Conservation (phyloP, 129 eudicot species). For the Silybum marianum region DNA sequence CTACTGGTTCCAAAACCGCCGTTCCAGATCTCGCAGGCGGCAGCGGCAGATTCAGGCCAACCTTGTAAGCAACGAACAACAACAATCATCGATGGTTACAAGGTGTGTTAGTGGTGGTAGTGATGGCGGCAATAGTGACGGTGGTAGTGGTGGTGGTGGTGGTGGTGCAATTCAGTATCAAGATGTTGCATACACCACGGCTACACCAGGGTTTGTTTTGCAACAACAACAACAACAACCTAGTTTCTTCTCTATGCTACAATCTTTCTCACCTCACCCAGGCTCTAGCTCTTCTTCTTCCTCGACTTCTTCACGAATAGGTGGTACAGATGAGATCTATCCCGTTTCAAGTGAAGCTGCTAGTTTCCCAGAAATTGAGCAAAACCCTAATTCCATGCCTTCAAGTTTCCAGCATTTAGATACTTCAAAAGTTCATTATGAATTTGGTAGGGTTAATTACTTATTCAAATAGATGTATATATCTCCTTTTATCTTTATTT, state of each 20-base stretch:
- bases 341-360: constrained; percentile 34
- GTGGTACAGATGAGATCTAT: constrained; percentile 24
- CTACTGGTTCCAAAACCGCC: constrained; percentile 96
- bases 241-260: constrained; percentile 14
- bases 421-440: constrained; percentile 43
- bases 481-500: background rate
- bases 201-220: constrained; percentile 11
- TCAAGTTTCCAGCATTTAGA: constrained; percentile 42
- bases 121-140: background rate
- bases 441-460: constrained; percentile 45
- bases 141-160: background rate
- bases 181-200: constrained; percentile 12
- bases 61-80: constrained; percentile 29
- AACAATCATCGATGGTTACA: constrained; percentile 7
- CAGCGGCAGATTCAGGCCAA: constrained; percentile 85
- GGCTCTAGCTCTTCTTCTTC: constrained; percentile 42
- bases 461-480: background rate
- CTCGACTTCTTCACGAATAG: constrained; percentile 25
- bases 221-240: constrained; percentile 28
- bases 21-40: constrained; percentile 86
- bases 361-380: constrained; percentile 33
- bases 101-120: constrained; percentile 5
- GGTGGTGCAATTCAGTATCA: constrained; percentile 21
- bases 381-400: constrained; percentile 22
- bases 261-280: constrained; percentile 11